Evolutionary conservation across 768 basidiomycete species (phyloP).

Genomic region (Cystofilobasidium macerans): DNA sequence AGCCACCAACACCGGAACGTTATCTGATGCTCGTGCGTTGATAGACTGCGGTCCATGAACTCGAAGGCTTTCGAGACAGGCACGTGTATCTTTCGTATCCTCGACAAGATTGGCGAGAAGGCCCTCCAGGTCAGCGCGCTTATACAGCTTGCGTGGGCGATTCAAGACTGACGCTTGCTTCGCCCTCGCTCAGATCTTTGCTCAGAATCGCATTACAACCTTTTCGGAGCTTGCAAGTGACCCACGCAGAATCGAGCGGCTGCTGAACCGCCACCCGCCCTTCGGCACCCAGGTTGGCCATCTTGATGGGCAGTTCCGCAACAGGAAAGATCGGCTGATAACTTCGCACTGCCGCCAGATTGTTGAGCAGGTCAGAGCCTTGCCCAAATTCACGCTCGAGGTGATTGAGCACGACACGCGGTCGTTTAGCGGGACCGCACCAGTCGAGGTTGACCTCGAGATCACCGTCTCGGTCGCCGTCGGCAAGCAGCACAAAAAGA

Average conservation of each 20-base stretch:
- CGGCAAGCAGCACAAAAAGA: constrained; percentile 20
- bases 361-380: constrained; percentile 18
- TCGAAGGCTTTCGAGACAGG: constrained; percentile 21
- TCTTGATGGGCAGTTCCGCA: background rate
- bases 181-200: background rate
- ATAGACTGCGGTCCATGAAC: constrained; percentile 19
- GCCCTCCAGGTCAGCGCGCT: constrained; percentile 18
- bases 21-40: background rate
- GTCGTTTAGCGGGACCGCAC: background rate
- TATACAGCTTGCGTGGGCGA: background rate
- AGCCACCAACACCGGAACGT: background rate
- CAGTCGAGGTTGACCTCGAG: constrained; percentile 19
- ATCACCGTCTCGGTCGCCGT: constrained; percentile 6
- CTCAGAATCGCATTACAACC: constrained; percentile 14
- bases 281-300: constrained; percentile 19
- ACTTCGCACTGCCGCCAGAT: background rate
- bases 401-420: background rate
- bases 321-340: background rate
- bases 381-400: constrained; percentile 19
- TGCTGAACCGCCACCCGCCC: constrained; percentile 18
- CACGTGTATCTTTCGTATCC: constrained; percentile 10
- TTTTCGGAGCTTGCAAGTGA: constrained; percentile 17
- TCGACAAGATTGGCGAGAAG: constrained; percentile 26
- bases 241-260: constrained; percentile 16
- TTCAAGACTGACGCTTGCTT: background rate